Evolutionary conservation across 345 rosid species (phyloP).

Genomic region (Euphorbia pulcherrima): DNA sequence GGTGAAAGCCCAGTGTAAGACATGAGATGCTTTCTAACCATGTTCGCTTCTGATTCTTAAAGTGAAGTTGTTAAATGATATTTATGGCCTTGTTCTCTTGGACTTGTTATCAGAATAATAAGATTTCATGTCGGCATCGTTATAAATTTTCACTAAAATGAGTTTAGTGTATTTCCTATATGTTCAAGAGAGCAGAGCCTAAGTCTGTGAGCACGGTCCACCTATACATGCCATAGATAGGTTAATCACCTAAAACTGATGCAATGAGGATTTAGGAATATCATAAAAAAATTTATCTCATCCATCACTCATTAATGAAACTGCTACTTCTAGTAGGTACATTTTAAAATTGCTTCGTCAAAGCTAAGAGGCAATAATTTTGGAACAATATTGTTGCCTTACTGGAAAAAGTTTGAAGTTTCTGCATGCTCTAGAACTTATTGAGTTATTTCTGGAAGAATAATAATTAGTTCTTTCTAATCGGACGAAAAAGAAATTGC

Average conservation of each 20-base stretch:
- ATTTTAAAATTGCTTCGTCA: too few relatives aligned
- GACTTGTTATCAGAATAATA: too few relatives aligned
- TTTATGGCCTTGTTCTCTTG: neutral
- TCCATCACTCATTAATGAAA: too few relatives aligned
- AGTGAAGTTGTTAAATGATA: neutral
- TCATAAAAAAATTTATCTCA: too few relatives aligned
- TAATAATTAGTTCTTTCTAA: neutral
- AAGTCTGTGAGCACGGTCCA: too few relatives aligned
- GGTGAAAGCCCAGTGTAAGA: neutral
- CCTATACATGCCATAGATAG: too few relatives aligned
- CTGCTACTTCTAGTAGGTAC: too few relatives aligned
- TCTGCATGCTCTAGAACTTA: neutral
- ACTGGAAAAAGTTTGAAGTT: neutral
- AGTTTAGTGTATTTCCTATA: too few relatives aligned
- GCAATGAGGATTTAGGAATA: neutral
- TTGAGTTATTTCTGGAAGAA: neutral
- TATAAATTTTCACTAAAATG: too few relatives aligned
- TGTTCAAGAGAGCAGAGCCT: too few relatives aligned
- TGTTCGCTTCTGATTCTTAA: neutral
- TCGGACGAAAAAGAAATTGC: neutral
- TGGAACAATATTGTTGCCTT: too few relatives aligned
- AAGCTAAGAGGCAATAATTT: too few relatives aligned
- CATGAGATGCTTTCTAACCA: neutral
- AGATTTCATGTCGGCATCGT: neutral
- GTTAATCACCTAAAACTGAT: neutral